Evolutionary conservation across 75 land plant genomes (phyloP), one percentile per base, ranked within the genome.

Genomic region (Cunninghamia lanceolata): DNA sequence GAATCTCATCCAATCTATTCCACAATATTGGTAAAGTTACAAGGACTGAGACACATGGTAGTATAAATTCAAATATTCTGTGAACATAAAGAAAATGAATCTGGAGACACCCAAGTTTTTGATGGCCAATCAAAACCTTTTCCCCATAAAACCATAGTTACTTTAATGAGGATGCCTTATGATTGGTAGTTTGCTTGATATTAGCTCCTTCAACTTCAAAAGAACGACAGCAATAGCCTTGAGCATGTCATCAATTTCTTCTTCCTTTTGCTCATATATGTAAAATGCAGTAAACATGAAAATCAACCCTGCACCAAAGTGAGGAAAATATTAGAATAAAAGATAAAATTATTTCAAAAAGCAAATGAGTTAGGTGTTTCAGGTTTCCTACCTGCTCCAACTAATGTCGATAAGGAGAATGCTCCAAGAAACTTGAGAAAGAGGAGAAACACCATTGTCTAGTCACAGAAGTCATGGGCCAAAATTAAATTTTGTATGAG

Each of bases 181-280:
- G 21, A 36, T 50, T 53, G 66, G 40, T 7, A 83, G 21, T 36
- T 83, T 83, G 56, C 35, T 36, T 39, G 6, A 3, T 15, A 83
- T 5, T 34, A 46, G 4, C 21, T 52, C 40, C 63, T 53, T 83
- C 84, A 83, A 34, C 2, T 21, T 35, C 13, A 36, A 83, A 53
- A 35, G 42, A 19, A 83, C 7, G 0, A 34, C 19, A 52, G 32
- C 13, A 14, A 46, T 54, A n/a, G 50, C 39, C 68, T 46, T 32
- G 42, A 74, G 30, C 74, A 89, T 35, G 32, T 79, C 76, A 71
- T 94, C 94, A 21, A 94, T 74, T 89, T 95, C 93, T 30, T 84
- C 88, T 77, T 95, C 93, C 45, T 91, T 87, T 84, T 94, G 93
- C 53, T 95, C 96, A 35, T 94, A 94, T 40, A 92, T 66, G 59